phyloP scores from a whole-genome alignment of 1,284 basidiomycete genomes.

The Leccinum griseonigrum region DNA sequence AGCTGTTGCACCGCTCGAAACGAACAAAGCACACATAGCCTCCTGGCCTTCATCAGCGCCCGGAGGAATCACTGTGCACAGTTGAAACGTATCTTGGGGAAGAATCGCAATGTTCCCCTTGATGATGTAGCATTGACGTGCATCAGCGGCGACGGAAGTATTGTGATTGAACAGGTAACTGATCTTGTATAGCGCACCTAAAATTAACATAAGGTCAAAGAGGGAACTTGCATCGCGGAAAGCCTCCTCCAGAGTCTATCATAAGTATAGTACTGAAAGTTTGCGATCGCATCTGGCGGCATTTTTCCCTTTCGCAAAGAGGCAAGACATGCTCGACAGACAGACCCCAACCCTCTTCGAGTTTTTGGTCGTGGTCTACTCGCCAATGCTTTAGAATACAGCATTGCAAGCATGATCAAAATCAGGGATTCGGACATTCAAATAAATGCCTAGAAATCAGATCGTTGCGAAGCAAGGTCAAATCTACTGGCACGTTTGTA shows the following conservation, averaged over 20 bases:
- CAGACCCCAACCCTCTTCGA: too few species aligned
- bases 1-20: background rate
- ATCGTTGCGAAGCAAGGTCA: too few species aligned
- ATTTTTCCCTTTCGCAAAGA: too few species aligned
- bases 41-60: background rate
- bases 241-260: background rate
- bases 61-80: background rate
- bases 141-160: background rate
- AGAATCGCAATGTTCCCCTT: background rate
- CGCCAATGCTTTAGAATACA: too few species aligned
- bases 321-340: too few species aligned
- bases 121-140: background rate
- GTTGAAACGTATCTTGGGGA: background rate
- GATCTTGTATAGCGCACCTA: background rate
- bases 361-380: too few species aligned
- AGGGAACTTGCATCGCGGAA: background rate
- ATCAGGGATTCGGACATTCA: too few species aligned
- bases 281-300: background rate
- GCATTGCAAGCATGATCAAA: too few species aligned
- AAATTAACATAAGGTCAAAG: background rate
- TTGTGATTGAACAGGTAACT: background rate
- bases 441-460: too few species aligned
- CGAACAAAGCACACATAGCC: background rate
- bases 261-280: background rate
- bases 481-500: too few species aligned